These are phyloP conservation scores for Choanephora cucurbitarum DNA, from an alignment of 371 early-diverging fungal species.

Conservation along the genomic window DNA sequence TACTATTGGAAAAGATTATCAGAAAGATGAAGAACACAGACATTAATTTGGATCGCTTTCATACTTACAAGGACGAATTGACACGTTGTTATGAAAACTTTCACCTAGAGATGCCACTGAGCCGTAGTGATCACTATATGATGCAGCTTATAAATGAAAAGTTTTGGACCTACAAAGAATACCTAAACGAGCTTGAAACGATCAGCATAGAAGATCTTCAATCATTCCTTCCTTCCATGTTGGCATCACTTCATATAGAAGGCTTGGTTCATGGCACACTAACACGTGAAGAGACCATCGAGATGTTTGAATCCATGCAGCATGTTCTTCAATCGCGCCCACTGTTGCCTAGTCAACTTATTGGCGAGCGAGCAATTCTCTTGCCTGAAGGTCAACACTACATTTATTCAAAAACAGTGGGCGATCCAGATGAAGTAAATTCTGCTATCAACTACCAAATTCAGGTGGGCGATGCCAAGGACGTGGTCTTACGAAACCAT, in stretches of 20 bases:
- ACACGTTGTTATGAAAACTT: constrained; percentile 68
- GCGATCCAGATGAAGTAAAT: constrained; percentile 77
- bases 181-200: constrained; percentile 52
- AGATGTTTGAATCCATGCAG: constrained; percentile 56
- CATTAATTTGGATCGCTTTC: constrained; percentile 70
- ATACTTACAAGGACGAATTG: constrained; percentile 70
- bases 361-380: constrained; percentile 58
- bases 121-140: constrained; percentile 75
- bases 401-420: constrained; percentile 59
- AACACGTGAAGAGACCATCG: constrained; percentile 58
- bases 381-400: constrained; percentile 54
- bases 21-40: constrained; percentile 63
- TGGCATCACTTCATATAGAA: constrained; percentile 73
- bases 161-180: constrained; percentile 81
- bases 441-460: constrained; percentile 82
- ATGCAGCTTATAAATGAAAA: constrained; percentile 68
- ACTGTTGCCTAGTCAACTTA: constrained; percentile 61
- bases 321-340: constrained; percentile 54
- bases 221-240: constrained; percentile 64
- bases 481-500: constrained; percentile 55
- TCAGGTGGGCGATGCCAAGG: constrained; percentile 59
- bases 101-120: constrained; percentile 69
- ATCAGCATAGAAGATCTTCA: constrained; percentile 70
- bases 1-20: constrained; percentile 70
- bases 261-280: constrained; percentile 86